These are phyloP conservation scores for Fusarium robinianum DNA, from an alignment of 2,329 filamentous ascomycete species.

Conservation along the genomic window DNA sequence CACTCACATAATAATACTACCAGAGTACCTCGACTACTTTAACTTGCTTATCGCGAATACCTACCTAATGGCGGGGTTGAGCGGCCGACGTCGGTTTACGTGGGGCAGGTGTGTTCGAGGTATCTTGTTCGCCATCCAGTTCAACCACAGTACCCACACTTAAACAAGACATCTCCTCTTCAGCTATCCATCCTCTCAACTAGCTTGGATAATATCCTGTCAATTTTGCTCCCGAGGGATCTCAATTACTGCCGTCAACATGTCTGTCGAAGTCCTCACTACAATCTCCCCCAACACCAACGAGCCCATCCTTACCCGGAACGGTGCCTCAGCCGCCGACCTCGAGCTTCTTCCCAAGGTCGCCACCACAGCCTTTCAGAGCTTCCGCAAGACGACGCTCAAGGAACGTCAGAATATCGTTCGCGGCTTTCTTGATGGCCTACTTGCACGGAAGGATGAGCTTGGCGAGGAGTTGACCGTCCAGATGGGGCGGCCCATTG, in stretches of 20 bases:
- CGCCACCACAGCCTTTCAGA: conserved; percentile 75
- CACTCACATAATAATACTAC: no score
- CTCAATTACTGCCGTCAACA: conserved; percentile 40
- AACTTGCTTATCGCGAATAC: no score
- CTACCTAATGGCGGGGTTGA: conserved; percentile 33
- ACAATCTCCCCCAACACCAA: conserved; percentile 93
- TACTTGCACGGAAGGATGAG: conserved; percentile 74
- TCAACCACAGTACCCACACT: conserved; percentile 29
- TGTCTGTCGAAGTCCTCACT: conserved; percentile 67
- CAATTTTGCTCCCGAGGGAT: conserved; percentile 1
- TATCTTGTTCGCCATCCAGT: conserved; percentile 23
- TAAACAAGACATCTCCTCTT: conserved; percentile 23
- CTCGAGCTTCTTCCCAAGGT: conserved; percentile 71
- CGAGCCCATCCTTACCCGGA: conserved; percentile 78
- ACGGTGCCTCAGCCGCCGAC: conserved; percentile 72
- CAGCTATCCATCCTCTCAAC: background rate
- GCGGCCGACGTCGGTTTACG: conserved; percentile 34
- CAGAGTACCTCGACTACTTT: no score
- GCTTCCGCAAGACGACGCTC: conserved; percentile 76
- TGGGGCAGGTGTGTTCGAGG: conserved; percentile 30
- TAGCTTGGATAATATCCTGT: conserved; percentile 2
- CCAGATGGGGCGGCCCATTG: conserved; percentile 94
- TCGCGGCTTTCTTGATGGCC: conserved; percentile 73
- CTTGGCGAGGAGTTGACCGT: conserved; percentile 84
- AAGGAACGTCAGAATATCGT: conserved; percentile 79